Conservation (phyloP, 2,329 filamentous ascomycete species). For the Leptodontidium sp. region DNA sequence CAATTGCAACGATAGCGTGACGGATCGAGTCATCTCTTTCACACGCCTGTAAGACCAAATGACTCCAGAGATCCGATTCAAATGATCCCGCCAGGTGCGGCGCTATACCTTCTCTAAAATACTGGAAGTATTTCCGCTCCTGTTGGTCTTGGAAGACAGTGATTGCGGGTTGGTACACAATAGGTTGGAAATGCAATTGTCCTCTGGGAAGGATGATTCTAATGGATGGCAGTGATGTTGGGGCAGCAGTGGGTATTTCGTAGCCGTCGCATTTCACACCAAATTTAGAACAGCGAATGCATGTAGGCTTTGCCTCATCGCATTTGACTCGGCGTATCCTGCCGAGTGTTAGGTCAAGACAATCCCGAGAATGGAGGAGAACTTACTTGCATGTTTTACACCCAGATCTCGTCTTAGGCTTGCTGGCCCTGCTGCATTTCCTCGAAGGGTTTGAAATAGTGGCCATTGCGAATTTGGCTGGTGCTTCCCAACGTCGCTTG, state of each 20-base stretch:
- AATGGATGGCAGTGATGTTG: not conserved
- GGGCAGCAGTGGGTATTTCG: not conserved
- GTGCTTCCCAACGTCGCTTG: no score
- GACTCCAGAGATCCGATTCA: constrained; percentile 68
- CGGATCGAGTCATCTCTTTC: constrained; percentile 65
- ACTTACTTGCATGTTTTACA: constrained; percentile 25
- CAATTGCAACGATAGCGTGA: constrained; percentile 69
- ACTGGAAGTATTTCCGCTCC: constrained; percentile 65
- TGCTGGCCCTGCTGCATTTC: constrained; percentile 8
- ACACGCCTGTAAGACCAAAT: constrained; percentile 66
- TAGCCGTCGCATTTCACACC: constrained; percentile 23
- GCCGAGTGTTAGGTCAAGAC: not conserved
- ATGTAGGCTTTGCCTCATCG: constrained; percentile 63
- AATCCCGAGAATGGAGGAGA: no score
- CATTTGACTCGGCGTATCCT: constrained; percentile 64
- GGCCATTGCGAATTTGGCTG: no score
- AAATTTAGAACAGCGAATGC: constrained; percentile 12
- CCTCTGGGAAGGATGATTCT: constrained; percentile 12
- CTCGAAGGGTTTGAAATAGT: not conserved
- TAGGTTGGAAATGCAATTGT: not conserved
- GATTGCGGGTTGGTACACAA: constrained; percentile 4
- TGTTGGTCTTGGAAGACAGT: constrained; percentile 53
- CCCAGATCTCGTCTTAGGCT: constrained; percentile 12
- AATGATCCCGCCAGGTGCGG: constrained; percentile 71
- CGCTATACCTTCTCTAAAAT: constrained; percentile 66